Percentiles rank a stretch among this genome's conserved stretches.
phyloP scores from a whole-genome alignment of 768 basidiomycete genomes.

The Lentinula raphanica region DNA sequence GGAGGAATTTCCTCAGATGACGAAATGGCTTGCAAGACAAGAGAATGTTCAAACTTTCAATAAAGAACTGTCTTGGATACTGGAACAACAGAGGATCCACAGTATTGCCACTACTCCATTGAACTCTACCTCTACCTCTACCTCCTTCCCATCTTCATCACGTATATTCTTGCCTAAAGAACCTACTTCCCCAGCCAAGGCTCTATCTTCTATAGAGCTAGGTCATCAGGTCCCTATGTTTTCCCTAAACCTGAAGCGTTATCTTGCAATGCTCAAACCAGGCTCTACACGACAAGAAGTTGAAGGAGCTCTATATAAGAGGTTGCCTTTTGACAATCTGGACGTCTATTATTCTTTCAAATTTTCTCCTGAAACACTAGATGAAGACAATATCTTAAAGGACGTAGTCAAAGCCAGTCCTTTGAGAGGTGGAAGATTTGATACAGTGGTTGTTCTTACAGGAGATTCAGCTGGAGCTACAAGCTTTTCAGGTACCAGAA shows the following conservation, averaged over 20 bases:
- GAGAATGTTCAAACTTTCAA: slow-evolving; percentile 17
- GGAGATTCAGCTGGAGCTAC: background rate
- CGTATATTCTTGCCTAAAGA: background rate
- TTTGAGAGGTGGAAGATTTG: no score
- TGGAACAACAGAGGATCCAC: background rate
- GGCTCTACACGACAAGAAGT: background rate
- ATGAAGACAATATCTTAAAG: no score
- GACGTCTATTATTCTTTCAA: no score
- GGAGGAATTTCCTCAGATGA: slow-evolving; percentile 24
- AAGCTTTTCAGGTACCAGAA: background rate
- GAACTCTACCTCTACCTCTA: background rate
- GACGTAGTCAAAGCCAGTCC: no score
- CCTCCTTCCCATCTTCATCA: background rate
- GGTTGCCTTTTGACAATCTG: background rate
- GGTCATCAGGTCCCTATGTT: background rate
- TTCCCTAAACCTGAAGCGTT: background rate
- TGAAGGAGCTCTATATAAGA: background rate
- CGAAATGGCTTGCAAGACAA: slow-evolving; percentile 18
- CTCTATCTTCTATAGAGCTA: background rate
- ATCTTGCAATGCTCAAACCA: background rate
- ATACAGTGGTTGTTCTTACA: background rate
- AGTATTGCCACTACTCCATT: background rate
- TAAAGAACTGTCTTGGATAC: no score
- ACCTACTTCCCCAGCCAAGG: background rate
- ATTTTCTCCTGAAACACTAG: no score